Base-by-base conservation (phyloP, 352 stramenopile genomes). In the Lagenidium sp. region DNA sequence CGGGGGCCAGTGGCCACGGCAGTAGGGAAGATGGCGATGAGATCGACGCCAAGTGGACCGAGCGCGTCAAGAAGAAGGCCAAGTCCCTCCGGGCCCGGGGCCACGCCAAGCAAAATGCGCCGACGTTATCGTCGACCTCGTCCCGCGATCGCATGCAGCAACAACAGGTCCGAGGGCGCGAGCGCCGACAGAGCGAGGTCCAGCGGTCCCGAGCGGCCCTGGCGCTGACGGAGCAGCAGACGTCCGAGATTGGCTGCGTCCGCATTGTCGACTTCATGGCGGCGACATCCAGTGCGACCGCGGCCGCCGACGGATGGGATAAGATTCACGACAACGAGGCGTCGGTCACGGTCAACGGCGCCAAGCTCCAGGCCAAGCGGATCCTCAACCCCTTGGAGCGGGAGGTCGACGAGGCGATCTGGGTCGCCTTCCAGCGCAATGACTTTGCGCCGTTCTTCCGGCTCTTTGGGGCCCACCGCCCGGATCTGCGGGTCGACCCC, bases 391-490 rank as follows among this genome's bases (percentile, higher is more conserved):
- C 80, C 19, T 59, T 71, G 53, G 74, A 92, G 50, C 74, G 80
- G 7, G 62, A 87, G 38, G 37, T 87, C 28, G 80, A 92, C 54
- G 74, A 92, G 34, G 63, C 77, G 12, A 76, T 92, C 50, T 92
- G 80, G 80, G 62, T 38, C 8, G 77, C 80, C 16, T 92, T 92
- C 62, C 65, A 75, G 24, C 44, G 59, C 30, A 88, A 92, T 40
- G 74, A 92, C 41, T 92, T 92, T 43, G 75, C 67, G n/a, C 42
- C 42, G 18, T 92, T 90, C 44, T 92, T 92, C 39, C 56, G 63
- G 36, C 74, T 88, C 46, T 65, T 68, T 26, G 54, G 81, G 41
- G 59, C 44, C 18, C 60, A 57, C 13, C 47, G 59, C 7, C 57
- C 64, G 5, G 73, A 84, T 24, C 53, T 71, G 7, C 51, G 58